Conservation (phyloP, 106 monocot species). For the Platanthera guangdongensis region DNA sequence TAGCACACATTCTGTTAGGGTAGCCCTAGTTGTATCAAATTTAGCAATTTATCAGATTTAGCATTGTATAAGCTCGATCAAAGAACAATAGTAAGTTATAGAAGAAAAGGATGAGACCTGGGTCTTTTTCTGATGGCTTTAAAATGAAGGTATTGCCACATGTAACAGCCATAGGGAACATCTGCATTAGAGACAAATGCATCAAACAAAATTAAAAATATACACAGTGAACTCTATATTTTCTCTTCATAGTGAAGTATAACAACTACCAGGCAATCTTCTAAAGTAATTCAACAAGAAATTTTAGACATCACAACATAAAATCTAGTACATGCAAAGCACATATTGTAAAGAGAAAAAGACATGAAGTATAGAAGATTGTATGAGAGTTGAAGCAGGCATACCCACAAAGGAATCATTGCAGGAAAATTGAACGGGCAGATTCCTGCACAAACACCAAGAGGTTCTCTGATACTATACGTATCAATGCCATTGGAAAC, state of each 20-base stretch:
- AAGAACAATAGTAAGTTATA: not conserved
- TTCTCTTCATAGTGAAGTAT: not conserved
- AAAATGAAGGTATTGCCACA: constrained; percentile 93
- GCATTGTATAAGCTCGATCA: not conserved
- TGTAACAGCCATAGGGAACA: constrained; percentile 96
- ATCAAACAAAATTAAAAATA: not conserved
- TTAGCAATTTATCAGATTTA: not conserved
- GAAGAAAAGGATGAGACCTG: constrained; percentile 39
- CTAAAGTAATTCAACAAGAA: not conserved
- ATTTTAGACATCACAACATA: not conserved
- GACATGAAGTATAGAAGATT: not conserved
- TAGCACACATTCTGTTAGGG: no score
- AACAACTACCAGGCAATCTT: not conserved
- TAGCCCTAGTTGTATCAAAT: no score
- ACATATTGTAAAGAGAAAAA: not conserved
- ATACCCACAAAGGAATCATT: constrained; percentile 99
- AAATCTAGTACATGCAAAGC: not conserved
- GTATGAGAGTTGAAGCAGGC: constrained; percentile 8
- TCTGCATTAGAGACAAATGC: constrained; percentile 32
- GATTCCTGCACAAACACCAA: constrained; percentile 97
- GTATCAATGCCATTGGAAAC: constrained; percentile 86
- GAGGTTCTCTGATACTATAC: constrained; percentile 89
- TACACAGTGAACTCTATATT: not conserved
- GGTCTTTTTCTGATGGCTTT: constrained; percentile 99
- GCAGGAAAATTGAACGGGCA: constrained; percentile 99